These are phyloP conservation scores for Paulownia fortunei DNA, from an alignment of 257 asterid species.

Conservation along the genomic window DNA sequence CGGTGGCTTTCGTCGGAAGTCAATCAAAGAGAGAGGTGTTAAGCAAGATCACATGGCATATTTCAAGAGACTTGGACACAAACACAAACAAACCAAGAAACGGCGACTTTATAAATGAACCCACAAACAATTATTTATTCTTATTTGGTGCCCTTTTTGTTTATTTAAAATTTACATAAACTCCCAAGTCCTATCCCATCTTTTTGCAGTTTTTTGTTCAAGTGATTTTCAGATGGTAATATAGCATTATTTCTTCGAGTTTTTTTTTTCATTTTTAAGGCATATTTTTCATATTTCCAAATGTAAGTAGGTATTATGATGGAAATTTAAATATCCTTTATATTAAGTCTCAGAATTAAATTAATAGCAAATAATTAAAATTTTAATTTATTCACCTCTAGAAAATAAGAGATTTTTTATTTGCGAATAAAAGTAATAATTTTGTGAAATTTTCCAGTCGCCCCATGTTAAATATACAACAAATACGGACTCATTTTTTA, in stretches of 20 bases:
- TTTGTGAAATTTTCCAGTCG: too few relatives aligned
- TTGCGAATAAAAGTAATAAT: too few relatives aligned
- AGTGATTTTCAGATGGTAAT: not conserved
- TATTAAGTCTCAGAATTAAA: too few relatives aligned
- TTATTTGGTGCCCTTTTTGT: slow-evolving; percentile 24
- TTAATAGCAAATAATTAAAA: too few relatives aligned
- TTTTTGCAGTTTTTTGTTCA: not conserved
- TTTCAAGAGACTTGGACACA: slow-evolving; percentile 51
- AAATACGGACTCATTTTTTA: too few relatives aligned
- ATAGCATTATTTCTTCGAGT: not conserved
- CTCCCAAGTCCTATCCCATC: slow-evolving; percentile 15
- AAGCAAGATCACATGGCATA: slow-evolving; percentile 68
- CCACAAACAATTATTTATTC: slow-evolving; percentile 37
- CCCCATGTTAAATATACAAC: too few relatives aligned
- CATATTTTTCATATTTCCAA: not conserved
- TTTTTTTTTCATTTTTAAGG: not conserved
- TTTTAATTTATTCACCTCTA: too few relatives aligned
- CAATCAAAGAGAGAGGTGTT: slow-evolving; percentile 43
- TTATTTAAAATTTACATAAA: not conserved
- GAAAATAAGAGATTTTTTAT: not conserved
- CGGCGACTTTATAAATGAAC: slow-evolving; percentile 56
- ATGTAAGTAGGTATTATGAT: not conserved
- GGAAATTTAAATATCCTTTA: not conserved
- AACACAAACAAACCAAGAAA: slow-evolving; percentile 59
- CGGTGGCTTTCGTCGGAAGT: slow-evolving; percentile 50